Evolutionary conservation across 169 alveolate species (phyloP).

Genomic region (Cryptosporidium meleagridis): DNA sequence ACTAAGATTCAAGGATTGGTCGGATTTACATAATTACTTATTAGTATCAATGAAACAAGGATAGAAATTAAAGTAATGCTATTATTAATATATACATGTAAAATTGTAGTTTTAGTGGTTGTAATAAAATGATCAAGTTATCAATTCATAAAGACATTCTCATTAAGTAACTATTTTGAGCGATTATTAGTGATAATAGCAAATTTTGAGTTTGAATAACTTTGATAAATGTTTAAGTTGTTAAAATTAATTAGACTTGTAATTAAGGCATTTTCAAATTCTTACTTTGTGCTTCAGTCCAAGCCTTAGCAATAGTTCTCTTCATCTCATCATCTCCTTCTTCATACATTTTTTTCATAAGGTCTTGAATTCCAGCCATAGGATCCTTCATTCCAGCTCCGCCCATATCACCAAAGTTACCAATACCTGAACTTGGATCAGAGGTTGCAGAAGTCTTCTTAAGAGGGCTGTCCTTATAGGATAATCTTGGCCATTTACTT

Average conservation of each 20-base stretch:
- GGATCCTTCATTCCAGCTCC: conserved; percentile 80
- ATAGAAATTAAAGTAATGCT: no score
- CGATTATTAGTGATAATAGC: not conserved
- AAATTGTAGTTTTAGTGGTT: not conserved
- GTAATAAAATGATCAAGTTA: not conserved
- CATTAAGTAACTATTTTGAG: not conserved
- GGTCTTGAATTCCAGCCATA: conserved; percentile 79
- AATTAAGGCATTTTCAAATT: conserved; percentile 31
- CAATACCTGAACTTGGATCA: conserved; percentile 75
- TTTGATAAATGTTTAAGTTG: no score
- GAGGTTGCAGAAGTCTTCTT: conserved; percentile 55
- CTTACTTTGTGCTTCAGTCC: conserved; percentile 85
- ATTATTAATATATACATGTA: not conserved
- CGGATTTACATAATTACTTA: conserved; percentile 10
- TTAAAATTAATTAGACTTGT: not conserved
- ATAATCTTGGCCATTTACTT: conserved; percentile 59
- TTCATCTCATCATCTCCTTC: conserved; percentile 93
- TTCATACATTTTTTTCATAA: conserved; percentile 83
- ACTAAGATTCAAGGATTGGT: conserved; percentile 23
- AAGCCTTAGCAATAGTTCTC: conserved; percentile 94
- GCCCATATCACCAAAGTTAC: conserved; percentile 60
- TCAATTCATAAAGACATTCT: no score
- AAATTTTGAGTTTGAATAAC: not conserved
- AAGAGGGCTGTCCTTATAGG: conserved; percentile 71
- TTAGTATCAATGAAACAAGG: not conserved